Base-by-base conservation (phyloP, 768 basidiomycete genomes). In the Hemileccinum rubropunctum region DNA sequence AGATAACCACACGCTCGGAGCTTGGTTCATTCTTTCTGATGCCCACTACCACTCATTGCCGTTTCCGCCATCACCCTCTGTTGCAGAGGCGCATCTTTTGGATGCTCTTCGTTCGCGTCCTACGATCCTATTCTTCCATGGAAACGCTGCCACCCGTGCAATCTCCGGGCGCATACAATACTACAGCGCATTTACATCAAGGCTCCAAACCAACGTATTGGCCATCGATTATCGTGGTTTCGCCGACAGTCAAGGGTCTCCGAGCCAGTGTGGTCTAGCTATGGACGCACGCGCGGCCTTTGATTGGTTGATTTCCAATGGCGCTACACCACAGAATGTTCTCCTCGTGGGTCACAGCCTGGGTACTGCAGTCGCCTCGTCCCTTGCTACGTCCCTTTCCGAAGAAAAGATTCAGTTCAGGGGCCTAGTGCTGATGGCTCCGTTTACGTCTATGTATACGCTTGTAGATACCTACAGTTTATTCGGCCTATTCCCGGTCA, bases 141-240 rank as follows among this genome's bases (percentile, higher is more conserved):
- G 95, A 10, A 95, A 95, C 54, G 86, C 84, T 0, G 94, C 76
- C 0, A 92, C 88, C 0, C 81, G 95, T 14, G 89, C 89, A 0
- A 74, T 80, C 6, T 55, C 71, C 1, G 77, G 75, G 36, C 86
- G 95, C 11, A 73, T 94, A 15, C 76, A 75, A 15, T 76, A 83
- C 34, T 91, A 91, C 62, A 69, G 76, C 15, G 75, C 79, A 0
- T 84, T 86, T 60, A 76, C 88, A 0, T 78, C 83, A 3, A 78
- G 85, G 1, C 70, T 91, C 7, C 71, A 73, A 15, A 79, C 79
- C 17, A 95, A 95, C 64, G 84, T 97, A 13, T 71, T 98, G 20
- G 83, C 82, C 1, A 82, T 91, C 32, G 95, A 98, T 69, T 98
- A 98, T 65, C 82, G 95, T 42, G 95, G 95, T 2, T 98, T 88